Conservation (phyloP, 805 yeast species). For the Hanseniaspora jakobsenii region DNA sequence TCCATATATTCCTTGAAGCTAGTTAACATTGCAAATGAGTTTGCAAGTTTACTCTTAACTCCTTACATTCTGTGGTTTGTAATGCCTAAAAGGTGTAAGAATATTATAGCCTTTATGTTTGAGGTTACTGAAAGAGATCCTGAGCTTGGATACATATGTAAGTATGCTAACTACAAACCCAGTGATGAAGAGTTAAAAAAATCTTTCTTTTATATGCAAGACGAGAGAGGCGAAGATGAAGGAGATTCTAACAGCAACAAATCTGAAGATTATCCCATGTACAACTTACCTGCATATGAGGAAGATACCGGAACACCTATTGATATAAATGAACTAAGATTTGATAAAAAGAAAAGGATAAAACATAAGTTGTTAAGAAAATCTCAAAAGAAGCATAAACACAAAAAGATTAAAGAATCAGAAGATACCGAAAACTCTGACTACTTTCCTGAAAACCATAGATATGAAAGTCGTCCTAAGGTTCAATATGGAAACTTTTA, state of each 20-base stretch:
- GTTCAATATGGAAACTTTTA: background rate
- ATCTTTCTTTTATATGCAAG: conserved; percentile 16
- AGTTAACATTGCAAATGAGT: conserved; percentile 58
- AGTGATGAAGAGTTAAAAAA: conserved; percentile 15
- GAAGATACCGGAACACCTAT: conserved; percentile 10
- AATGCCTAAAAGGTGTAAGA: conserved; percentile 58
- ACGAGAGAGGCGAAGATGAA: conserved; percentile 16
- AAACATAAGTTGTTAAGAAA: conserved; percentile 8
- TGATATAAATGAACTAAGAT: conserved; percentile 6
- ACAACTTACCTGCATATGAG: too few relatives aligned
- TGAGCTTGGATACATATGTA: conserved; percentile 89
- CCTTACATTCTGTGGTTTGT: conserved; percentile 86
- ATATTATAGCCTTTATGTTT: conserved; percentile 79
- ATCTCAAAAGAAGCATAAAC: background rate
- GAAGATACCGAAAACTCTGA: background rate
- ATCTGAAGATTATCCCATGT: conserved; percentile 15
- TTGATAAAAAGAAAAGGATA: conserved; percentile 12
- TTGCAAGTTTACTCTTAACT: conserved; percentile 67
- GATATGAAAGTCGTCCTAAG: background rate
- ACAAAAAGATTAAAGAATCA: background rate
- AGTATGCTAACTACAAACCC: conserved; percentile 76
- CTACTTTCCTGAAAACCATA: background rate
- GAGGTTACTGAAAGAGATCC: conserved; percentile 84
- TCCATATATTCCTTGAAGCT: conserved; percentile 63
- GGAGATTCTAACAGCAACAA: conserved; percentile 5